Conservation (phyloP, 2,329 filamentous ascomycete genomes). For the Aureobasidium sp. region DNA sequence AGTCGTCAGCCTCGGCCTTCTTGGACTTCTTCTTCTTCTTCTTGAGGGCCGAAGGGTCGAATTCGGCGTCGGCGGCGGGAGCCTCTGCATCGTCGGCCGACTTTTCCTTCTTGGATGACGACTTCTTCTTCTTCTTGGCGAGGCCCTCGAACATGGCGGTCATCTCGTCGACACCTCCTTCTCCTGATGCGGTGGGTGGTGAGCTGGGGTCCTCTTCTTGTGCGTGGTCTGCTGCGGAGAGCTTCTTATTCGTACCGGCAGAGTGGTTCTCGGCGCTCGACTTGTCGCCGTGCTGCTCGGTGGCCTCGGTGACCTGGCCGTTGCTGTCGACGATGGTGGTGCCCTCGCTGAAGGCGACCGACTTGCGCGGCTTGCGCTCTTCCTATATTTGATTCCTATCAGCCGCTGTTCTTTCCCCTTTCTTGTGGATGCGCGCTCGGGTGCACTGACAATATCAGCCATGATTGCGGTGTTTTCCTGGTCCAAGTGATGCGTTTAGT, state of each 20-base stretch:
- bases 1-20: constrained; percentile 54
- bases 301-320: constrained; percentile 71
- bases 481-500: not conserved
- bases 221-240: constrained; percentile 7
- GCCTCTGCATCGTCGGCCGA: constrained; percentile 29
- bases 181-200: constrained; percentile 29
- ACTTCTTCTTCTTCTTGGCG: constrained; percentile 65
- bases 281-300: constrained; percentile 61
- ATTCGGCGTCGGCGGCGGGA: constrained; percentile 49
- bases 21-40: constrained; percentile 79
- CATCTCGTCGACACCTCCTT: constrained; percentile 34
- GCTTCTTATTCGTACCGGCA: constrained; percentile 12
- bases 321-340: constrained; percentile 81
- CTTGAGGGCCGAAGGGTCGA: constrained; percentile 59
- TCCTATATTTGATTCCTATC: constrained; percentile 26
- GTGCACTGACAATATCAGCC: constrained; percentile 35
- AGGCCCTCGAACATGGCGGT: constrained; percentile 53
- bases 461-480: constrained; percentile 36
- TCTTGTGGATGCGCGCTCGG: not conserved
- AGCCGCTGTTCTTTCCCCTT: not conserved
- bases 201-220: constrained; percentile 23
- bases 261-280: constrained; percentile 74
- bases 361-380: constrained; percentile 75
- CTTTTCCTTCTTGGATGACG: constrained; percentile 42
- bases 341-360: constrained; percentile 85